These are phyloP conservation scores for Sherardia arvensis DNA, from an alignment of 257 asterid species.

Conservation along the genomic window DNA sequence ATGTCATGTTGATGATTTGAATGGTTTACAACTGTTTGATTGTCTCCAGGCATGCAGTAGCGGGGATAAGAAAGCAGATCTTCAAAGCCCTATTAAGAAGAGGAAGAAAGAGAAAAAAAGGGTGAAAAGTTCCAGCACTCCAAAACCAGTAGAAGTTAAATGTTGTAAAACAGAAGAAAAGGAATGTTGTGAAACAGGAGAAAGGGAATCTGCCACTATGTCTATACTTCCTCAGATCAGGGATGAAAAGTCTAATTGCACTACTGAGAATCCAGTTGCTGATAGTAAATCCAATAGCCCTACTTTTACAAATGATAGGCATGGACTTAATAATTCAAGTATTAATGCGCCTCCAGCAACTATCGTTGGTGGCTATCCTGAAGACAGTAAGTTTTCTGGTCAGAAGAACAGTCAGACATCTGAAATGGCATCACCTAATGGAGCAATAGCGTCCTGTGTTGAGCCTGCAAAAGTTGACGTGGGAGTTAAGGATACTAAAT, in stretches of 20 bases:
- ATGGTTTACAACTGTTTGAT: constrained; percentile 49
- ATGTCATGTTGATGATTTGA: constrained; percentile 24
- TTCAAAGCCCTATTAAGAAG: constrained; percentile 55
- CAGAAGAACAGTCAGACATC: constrained; percentile 26
- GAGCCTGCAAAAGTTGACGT: constrained; percentile 23
- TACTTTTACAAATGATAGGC: constrained; percentile 22
- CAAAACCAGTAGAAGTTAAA: constrained; percentile 31
- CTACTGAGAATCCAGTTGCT: constrained; percentile 30
- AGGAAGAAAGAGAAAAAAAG: constrained; percentile 70
- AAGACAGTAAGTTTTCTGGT: constrained; percentile 13
- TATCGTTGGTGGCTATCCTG: neutral
- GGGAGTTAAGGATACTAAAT: constrained; percentile 25
- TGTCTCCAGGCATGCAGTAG: constrained; percentile 63
- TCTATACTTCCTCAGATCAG: constrained; percentile 28
- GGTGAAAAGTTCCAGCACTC: constrained; percentile 38
- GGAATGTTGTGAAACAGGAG: constrained; percentile 38
- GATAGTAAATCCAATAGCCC: constrained; percentile 26
- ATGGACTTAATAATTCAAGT: constrained; percentile 20
- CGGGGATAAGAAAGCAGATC: constrained; percentile 42
- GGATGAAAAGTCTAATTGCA: constrained; percentile 29
- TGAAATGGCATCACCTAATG: constrained; percentile 20
- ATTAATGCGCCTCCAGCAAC: constrained; percentile 13
- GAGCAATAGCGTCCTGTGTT: constrained; percentile 17
- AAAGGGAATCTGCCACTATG: constrained; percentile 26
- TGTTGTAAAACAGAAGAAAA: constrained; percentile 35